Percentiles rank a stretch among this genome's conserved stretches.
Evolutionary conservation across 2,329 filamentous ascomycete genomes (phyloP).

Genomic region (Colletotrichum tropicale): DNA sequence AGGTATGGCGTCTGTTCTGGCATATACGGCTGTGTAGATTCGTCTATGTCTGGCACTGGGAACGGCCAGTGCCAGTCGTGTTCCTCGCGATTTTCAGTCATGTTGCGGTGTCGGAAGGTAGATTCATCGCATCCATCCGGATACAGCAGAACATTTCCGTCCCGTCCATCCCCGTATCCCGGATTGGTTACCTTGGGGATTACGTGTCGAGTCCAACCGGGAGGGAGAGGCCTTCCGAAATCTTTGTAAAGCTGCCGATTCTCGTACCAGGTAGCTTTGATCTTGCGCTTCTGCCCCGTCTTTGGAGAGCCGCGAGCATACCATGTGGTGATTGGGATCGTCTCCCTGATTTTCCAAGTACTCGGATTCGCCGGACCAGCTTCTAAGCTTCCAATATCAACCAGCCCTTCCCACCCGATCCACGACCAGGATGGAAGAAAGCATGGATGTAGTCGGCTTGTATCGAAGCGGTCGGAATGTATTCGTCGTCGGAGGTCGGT

Average conservation of each 20-base stretch:
- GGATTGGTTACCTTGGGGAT: background rate
- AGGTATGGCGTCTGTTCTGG: background rate
- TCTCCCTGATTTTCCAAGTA: background rate
- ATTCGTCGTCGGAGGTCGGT: background rate
- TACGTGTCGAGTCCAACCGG: background rate
- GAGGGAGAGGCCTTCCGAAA: background rate
- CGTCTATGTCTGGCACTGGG: background rate
- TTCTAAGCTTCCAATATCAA: background rate
- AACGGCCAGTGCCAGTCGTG: background rate
- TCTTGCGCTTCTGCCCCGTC: background rate
- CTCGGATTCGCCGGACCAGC: background rate
- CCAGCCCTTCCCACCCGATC: background rate
- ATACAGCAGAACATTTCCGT: no score
- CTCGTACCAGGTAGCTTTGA: background rate
- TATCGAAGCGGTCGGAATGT: background rate
- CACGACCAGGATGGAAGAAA: background rate
- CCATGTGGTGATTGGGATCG: background rate
- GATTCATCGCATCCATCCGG: no score
- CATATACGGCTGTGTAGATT: background rate
- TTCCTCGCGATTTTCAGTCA: background rate
- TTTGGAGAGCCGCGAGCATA: background rate
- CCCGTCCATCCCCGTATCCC: no score
- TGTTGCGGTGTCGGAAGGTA: background rate
- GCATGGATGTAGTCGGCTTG: background rate
- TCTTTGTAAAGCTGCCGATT: background rate